Evolutionary conservation across 805 yeast species (phyloP).

Genomic region (Candida endomychidarum): DNA sequence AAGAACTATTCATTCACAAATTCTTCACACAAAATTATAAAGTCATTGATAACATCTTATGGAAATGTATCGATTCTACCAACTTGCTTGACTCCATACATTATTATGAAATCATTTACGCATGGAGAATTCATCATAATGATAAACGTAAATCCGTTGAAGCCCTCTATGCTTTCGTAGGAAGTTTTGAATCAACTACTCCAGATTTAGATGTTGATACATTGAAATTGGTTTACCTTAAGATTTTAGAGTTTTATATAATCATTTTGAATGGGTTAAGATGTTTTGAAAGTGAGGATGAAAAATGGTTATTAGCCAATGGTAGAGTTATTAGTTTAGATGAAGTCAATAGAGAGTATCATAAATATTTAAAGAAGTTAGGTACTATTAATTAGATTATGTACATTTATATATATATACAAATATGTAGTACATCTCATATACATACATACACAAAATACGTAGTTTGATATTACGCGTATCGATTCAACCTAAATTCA

Average conservation of each 20-base stretch:
- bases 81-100: constrained; percentile 29
- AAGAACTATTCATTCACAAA: constrained; percentile 21
- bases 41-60: constrained; percentile 33
- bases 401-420: not conserved
- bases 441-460: no score
- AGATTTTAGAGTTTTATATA: constrained; percentile 42
- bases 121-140: constrained; percentile 37
- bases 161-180: constrained; percentile 37
- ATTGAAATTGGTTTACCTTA: constrained; percentile 34
- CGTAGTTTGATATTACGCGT: no score
- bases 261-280: constrained; percentile 40
- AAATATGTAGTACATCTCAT: no score
- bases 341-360: constrained; percentile 33
- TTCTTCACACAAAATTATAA: constrained; percentile 26
- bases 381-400: not conserved
- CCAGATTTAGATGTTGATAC: constrained; percentile 7
- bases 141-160: constrained; percentile 42
- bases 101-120: constrained; percentile 37
- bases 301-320: constrained; percentile 35
- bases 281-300: constrained; percentile 33
- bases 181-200: constrained; percentile 29
- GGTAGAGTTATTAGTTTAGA: constrained; percentile 25
- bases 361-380: constrained; percentile 29
- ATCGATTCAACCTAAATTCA: constrained; percentile 40
- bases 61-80: constrained; percentile 29